Base-by-base conservation (phyloP, 2,329 filamentous ascomycete species). In the Pyrenophora tritici-repentis region DNA sequence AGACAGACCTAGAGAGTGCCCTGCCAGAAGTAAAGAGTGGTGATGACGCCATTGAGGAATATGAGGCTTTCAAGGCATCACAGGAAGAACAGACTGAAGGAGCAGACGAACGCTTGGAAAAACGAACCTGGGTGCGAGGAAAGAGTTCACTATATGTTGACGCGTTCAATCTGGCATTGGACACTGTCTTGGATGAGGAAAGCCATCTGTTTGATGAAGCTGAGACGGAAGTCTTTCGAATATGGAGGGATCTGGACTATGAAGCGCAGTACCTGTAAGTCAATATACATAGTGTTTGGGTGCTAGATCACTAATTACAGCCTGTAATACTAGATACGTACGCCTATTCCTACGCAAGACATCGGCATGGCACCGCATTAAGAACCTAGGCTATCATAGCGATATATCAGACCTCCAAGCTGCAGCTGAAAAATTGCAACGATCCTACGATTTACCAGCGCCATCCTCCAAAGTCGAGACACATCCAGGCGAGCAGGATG, bases 91-190 rank as follows among this genome's bases (percentile, higher is more conserved):
- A 78, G 7, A 65, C 66, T 29, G 65, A 56, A 10, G 54, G 42
- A 13, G 66, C 78, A 4, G 79, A 81, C 55, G 75, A 78, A 32
- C 78, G 83, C 6, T 67, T 88, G 12, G 80, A 80, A 50, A 76
- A 84, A 43, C 78, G 78, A 42, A 82, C 76, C 53, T 96, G 90
- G 90, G 75, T 86, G 4, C 85, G 81, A 64, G 90, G 91, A 0
- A 86, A 85, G 70, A 95, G 87, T 66, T 97, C 92, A 1, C 90
- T 99, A 47, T 99, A 99, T 65, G 91, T 97, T 14, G 94, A 99
- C 75, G 94, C 94, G 0, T 99, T 99, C 79, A 96, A 96, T 66
- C 79, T 97, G 12, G 91, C 93, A 2, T 77, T 99, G 41, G 87
- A 93, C 52, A 96, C 90, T 0, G 94, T 99, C 3, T 76, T 97